These are phyloP conservation scores for Mycena alexandri DNA, from an alignment of 768 basidiomycete species.

Conservation along the genomic window DNA sequence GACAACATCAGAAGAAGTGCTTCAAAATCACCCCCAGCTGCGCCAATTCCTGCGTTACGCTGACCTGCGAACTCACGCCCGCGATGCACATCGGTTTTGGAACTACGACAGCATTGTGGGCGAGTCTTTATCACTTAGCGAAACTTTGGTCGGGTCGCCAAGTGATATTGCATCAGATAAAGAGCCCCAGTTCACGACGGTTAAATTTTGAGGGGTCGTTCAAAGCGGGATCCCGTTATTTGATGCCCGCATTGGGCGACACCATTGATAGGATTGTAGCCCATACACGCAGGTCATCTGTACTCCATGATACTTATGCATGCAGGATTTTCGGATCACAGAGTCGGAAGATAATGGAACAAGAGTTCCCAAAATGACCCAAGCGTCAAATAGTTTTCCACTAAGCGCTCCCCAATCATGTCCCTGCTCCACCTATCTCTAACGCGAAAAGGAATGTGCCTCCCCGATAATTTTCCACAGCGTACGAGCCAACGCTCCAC, in stretches of 20 bases:
- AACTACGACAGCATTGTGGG: neutral
- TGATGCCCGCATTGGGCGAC: no score
- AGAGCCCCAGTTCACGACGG: no score
- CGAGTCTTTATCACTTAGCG: no score
- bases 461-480: conserved; percentile 4
- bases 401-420: conserved; percentile 17
- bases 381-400: conserved; percentile 3
- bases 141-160: no score
- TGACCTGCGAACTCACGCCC: neutral
- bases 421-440: neutral
- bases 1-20: neutral
- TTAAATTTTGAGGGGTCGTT: no score
- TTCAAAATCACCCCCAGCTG: neutral
- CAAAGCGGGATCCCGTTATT: no score
- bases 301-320: no score
- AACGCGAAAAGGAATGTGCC: conserved; percentile 6
- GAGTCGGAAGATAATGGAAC: no score
- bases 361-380: neutral
- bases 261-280: no score
- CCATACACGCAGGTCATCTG: no score
- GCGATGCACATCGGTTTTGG: neutral
- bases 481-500: neutral
- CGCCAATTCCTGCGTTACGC: conserved; percentile 4
- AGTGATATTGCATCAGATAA: no score
- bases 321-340: no score